These are phyloP conservation scores for Aechmea fasciata DNA, from an alignment of 176 grass and related monocot species.

Conservation along the genomic window DNA sequence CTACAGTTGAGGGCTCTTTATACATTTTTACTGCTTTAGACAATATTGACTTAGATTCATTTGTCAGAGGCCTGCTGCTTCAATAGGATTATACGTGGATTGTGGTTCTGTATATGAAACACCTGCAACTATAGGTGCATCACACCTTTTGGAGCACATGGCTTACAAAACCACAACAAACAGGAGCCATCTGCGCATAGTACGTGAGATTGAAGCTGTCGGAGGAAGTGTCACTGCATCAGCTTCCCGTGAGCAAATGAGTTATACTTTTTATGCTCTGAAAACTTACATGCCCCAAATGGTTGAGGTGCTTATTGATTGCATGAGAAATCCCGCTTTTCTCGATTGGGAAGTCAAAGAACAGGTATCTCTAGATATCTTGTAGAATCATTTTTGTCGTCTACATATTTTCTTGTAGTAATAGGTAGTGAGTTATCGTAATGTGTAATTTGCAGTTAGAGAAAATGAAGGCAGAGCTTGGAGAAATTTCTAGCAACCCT, in stretches of 20 bases:
- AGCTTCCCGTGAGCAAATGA: slow-evolving; percentile 66
- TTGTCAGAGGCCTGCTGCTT: slow-evolving; percentile 56
- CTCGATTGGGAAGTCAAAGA: slow-evolving; percentile 98
- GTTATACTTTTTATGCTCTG: slow-evolving; percentile 70
- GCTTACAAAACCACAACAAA: slow-evolving; percentile 72
- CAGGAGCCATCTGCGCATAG: slow-evolving; percentile 67
- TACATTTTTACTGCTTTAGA: neutral
- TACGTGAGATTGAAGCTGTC: slow-evolving; percentile 79
- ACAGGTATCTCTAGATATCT: slow-evolving; percentile 43
- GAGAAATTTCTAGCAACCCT: slow-evolving; percentile 51
- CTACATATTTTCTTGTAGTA: slow-evolving; percentile 6
- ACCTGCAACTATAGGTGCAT: slow-evolving; percentile 43
- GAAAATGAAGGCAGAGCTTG: slow-evolving; percentile 50
- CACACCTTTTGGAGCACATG: slow-evolving; percentile 72
- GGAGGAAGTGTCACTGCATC: slow-evolving; percentile 72
- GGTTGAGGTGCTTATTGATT: slow-evolving; percentile 92
- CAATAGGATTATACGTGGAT: slow-evolving; percentile 69
- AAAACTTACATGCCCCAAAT: slow-evolving; percentile 89
- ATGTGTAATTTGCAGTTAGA: slow-evolving; percentile 37
- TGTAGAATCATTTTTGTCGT: slow-evolving; percentile 1
- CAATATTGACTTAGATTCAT: slow-evolving; percentile 14
- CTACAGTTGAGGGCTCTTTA: too few relatives aligned
- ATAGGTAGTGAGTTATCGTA: slow-evolving; percentile 6
- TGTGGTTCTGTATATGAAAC: slow-evolving; percentile 82
- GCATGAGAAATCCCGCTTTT: slow-evolving; percentile 67